A percentile compares a stretch with the other conserved stretches of the same genome.
phyloP scores from a whole-genome alignment of 2,329 filamentous ascomycete species.

The Canariomyces notabilis region DNA sequence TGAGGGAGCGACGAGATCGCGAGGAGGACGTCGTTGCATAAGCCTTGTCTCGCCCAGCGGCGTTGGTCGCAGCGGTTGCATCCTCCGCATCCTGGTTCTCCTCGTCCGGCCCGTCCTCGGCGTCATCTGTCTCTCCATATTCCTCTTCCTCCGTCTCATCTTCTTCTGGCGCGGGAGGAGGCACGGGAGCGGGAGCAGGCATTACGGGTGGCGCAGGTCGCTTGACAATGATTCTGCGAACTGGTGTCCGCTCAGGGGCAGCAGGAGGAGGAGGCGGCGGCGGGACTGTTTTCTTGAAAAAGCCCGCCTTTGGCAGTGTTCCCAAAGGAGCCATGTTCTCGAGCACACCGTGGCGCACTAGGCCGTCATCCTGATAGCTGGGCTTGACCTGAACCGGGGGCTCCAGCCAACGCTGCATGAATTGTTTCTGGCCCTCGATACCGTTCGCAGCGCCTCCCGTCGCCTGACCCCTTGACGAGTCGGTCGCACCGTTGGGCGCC shows the following conservation, averaged over 20 bases:
- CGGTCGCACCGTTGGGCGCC: slow-evolving; percentile 26
- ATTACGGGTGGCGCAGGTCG: slow-evolving; percentile 27
- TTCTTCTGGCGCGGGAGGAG: slow-evolving; percentile 25
- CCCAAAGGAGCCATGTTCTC: slow-evolving; percentile 82
- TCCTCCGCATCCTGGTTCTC: slow-evolving; percentile 8
- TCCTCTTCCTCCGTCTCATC: slow-evolving; percentile 28
- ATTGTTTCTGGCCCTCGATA: slow-evolving; percentile 39
- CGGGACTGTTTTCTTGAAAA: slow-evolving; percentile 52
- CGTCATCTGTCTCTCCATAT: slow-evolving; percentile 20
- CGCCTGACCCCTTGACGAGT: slow-evolving; percentile 17
- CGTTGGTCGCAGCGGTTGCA: slow-evolving; percentile 4
- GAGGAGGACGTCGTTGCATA: slow-evolving; percentile 10
- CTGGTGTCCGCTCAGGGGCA: slow-evolving; percentile 21
- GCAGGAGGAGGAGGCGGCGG: slow-evolving; percentile 22
- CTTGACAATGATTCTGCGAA: slow-evolving; percentile 45
- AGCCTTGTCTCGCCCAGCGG: slow-evolving; percentile 1
- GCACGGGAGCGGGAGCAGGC: slow-evolving; percentile 14
- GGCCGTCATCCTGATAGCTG: slow-evolving; percentile 73
- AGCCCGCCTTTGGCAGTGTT: slow-evolving; percentile 59
- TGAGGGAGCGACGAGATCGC: slow-evolving; percentile 19
- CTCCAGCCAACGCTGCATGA: slow-evolving; percentile 56
- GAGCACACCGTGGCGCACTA: slow-evolving; percentile 69
- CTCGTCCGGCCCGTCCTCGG: slow-evolving; percentile 16
- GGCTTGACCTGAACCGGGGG: slow-evolving; percentile 55
- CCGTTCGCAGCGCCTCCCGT: slow-evolving; percentile 9